A percentile compares a stretch with the other conserved stretches of the same genome.
phyloP scores from a whole-genome alignment of 2,329 filamentous ascomycete genomes.

The Verticillium nubilum region DNA sequence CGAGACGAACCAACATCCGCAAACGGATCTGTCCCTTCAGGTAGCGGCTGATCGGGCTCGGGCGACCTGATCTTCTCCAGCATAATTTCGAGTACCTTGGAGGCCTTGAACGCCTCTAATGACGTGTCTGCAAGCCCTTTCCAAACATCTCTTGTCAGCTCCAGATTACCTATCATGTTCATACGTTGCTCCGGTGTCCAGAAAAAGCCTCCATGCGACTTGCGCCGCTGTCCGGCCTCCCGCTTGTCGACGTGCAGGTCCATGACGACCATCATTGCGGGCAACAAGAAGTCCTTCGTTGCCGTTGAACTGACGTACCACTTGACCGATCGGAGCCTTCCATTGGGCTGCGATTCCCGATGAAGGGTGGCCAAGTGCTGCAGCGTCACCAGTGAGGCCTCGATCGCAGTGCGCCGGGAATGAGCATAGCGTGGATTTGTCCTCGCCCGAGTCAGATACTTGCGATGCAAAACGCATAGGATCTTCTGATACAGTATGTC shows the following conservation, averaged over 20 bases:
- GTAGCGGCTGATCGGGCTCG: slow-evolving; percentile 12
- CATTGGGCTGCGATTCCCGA: slow-evolving; percentile 65
- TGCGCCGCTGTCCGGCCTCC: slow-evolving; percentile 32
- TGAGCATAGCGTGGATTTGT: slow-evolving; percentile 78
- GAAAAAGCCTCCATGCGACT: slow-evolving; percentile 40
- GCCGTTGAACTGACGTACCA: slow-evolving; percentile 77
- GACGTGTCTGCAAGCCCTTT: slow-evolving; percentile 68
- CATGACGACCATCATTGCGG: slow-evolving; percentile 76
- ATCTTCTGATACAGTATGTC: slow-evolving; percentile 86
- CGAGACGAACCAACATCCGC: slow-evolving; percentile 12
- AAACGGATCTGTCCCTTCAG: slow-evolving; percentile 2
- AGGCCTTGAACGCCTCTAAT: slow-evolving; percentile 87
- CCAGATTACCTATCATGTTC: slow-evolving; percentile 72
- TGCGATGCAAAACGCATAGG: slow-evolving; percentile 81
- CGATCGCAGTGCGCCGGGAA: slow-evolving; percentile 77
- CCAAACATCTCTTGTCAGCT: slow-evolving; percentile 75
- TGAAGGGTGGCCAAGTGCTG: slow-evolving; percentile 71
- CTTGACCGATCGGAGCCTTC: slow-evolving; percentile 65
- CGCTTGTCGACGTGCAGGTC: slow-evolving; percentile 70
- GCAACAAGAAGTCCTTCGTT: slow-evolving; percentile 79
- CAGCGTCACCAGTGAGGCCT: slow-evolving; percentile 78
- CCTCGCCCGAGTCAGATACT: slow-evolving; percentile 73
- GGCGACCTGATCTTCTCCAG: slow-evolving; percentile 66
- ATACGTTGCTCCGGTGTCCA: slow-evolving; percentile 57
- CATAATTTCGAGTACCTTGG: slow-evolving; percentile 76